Conservation (phyloP, 306 rosid genomes). For the Myrica gale region DNA sequence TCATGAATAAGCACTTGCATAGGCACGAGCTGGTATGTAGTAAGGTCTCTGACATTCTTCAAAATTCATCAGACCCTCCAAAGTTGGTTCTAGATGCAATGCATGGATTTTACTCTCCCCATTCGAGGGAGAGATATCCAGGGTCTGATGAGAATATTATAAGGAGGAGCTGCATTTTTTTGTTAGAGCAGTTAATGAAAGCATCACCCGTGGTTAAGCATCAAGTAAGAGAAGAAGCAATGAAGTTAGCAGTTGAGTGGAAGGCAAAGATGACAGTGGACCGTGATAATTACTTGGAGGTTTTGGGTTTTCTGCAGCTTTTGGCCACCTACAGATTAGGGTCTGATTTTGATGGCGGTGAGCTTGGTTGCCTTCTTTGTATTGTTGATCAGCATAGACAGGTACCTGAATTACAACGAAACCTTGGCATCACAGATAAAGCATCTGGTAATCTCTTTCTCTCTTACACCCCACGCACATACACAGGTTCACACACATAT, state of each 20-base stretch:
- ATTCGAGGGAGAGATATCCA: constrained; percentile 9
- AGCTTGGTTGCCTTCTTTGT: constrained; percentile 32
- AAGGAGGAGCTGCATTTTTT: constrained; percentile 39
- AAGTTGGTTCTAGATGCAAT: constrained; percentile 48
- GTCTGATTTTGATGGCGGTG: constrained; percentile 32
- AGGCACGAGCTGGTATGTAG: constrained; percentile 24
- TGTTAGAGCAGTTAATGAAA: constrained; percentile 40
- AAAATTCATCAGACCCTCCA: constrained; percentile 33
- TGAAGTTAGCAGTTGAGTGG: constrained; percentile 45
- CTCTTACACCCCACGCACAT: background rate
- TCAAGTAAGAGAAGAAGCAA: constrained; percentile 41
- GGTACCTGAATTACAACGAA: constrained; percentile 26
- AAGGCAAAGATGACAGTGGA: constrained; percentile 29
- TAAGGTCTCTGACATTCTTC: constrained; percentile 31
- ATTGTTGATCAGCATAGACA: constrained; percentile 34
- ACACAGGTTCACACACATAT: too few species aligned
- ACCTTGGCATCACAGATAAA: constrained; percentile 25
- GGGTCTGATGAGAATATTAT: constrained; percentile 30
- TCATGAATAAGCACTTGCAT: constrained; percentile 36
- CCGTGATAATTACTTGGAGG: constrained; percentile 30
- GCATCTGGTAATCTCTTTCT: constrained; percentile 33
- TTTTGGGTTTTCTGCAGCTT: constrained; percentile 43
- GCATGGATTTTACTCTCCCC: constrained; percentile 40
- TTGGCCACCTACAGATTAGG: constrained; percentile 37
- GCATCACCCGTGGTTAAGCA: constrained; percentile 34